phyloP scores from a whole-genome alignment of 2,329 filamentous ascomycete genomes.

The Hymenoscyphus albidus region DNA sequence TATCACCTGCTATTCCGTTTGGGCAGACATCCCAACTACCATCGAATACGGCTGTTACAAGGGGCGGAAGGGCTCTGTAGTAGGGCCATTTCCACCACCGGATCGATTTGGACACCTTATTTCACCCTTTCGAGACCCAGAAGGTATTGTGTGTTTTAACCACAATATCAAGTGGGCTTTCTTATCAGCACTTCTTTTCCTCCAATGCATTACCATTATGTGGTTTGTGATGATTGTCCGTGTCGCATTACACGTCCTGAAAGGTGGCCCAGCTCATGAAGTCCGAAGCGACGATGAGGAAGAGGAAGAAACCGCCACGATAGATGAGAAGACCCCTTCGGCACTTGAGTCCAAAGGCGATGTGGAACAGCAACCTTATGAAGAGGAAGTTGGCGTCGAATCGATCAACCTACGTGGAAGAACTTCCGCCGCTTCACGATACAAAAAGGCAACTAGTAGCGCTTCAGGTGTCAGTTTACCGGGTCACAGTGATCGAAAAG shows the following conservation, averaged over 20 bases:
- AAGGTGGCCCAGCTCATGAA: slow-evolving; percentile 76
- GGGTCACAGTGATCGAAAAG: slow-evolving; percentile 35
- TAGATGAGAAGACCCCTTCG: slow-evolving; percentile 14
- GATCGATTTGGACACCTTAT: slow-evolving; percentile 59
- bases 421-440: slow-evolving; percentile 24
- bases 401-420: slow-evolving; percentile 59
- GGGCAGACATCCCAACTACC: slow-evolving; percentile 56
- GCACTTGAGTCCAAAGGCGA: slow-evolving; percentile 15
- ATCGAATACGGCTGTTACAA: slow-evolving; percentile 71
- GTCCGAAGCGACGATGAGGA: slow-evolving; percentile 83
- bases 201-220: slow-evolving; percentile 75
- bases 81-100: slow-evolving; percentile 50
- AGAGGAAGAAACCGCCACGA: slow-evolving; percentile 49
- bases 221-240: slow-evolving; percentile 90
- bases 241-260: slow-evolving; percentile 76
- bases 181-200: slow-evolving; percentile 67
- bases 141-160: slow-evolving; percentile 78
- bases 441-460: slow-evolving; percentile 30
- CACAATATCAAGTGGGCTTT: slow-evolving; percentile 71
- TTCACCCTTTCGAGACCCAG: slow-evolving; percentile 67
- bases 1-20: slow-evolving; percentile 78
- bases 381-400: slow-evolving; percentile 74
- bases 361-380: slow-evolving; percentile 44
- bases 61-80: slow-evolving; percentile 51
- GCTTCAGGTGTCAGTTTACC: slow-evolving; percentile 34